Evolutionary conservation across 2,329 filamentous ascomycete species (phyloP).

Genomic region (Penicillium rolfsii): DNA sequence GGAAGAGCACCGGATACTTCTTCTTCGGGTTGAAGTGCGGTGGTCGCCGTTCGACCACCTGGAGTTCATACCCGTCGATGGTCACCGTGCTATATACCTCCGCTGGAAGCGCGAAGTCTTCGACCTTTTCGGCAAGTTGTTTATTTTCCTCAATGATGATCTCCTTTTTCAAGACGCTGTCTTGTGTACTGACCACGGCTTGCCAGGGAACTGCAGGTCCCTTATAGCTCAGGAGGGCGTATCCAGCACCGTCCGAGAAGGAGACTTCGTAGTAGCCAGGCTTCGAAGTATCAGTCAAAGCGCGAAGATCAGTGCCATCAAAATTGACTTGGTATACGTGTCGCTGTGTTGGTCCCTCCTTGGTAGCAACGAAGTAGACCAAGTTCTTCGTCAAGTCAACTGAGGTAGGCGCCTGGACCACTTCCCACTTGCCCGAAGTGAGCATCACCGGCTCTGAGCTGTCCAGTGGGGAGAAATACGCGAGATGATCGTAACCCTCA

Average conservation of each 20-base stretch:
- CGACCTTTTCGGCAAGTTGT: constrained; percentile 68
- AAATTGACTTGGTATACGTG: constrained; percentile 90
- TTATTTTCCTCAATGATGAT: constrained; percentile 78
- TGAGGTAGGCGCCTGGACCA: constrained; percentile 79
- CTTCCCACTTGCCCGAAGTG: constrained; percentile 90
- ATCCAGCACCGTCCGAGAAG: constrained; percentile 82
- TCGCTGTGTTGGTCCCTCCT: constrained; percentile 83
- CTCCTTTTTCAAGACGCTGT: constrained; percentile 65
- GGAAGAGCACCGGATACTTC: constrained; percentile 92
- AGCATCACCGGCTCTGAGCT: constrained; percentile 80
- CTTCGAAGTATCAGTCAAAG: constrained; percentile 72
- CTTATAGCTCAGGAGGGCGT: constrained; percentile 78
- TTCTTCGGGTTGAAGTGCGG: constrained; percentile 83
- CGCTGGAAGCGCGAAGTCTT: constrained; percentile 78
- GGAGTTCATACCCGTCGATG: constrained; percentile 75
- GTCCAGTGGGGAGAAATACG: constrained; percentile 88
- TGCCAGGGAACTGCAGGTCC: constrained; percentile 90
- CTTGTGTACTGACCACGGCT: constrained; percentile 82
- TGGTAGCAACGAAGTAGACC: constrained; percentile 88
- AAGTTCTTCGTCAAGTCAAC: constrained; percentile 83
- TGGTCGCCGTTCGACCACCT: constrained; percentile 81
- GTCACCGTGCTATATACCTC: constrained; percentile 81
- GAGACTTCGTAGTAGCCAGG: constrained; percentile 81
- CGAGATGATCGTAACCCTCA: constrained; percentile 85
- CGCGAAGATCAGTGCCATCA: constrained; percentile 71